A percentile compares a stretch with the other conserved stretches of the same genome.
These are phyloP conservation scores for Plantago elongata DNA, from an alignment of 257 asterid genomes.

Conservation along the genomic window DNA sequence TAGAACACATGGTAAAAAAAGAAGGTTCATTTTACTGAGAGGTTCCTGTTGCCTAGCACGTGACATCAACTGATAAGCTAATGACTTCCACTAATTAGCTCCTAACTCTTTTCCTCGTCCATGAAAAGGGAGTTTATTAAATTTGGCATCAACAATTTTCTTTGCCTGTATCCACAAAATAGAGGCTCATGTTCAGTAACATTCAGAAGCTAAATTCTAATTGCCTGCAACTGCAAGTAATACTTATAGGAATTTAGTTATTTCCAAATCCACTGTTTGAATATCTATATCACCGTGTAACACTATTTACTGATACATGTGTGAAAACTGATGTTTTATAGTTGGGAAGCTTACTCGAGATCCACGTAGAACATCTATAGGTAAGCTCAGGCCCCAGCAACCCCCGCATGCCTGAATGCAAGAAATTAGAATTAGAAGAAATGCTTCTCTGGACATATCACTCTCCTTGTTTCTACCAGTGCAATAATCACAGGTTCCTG, in stretches of 20 bases:
- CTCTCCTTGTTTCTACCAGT: constrained; percentile 58
- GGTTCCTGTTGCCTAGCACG: constrained; percentile 40
- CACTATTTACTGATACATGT: no score
- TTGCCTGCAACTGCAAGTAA: no score
- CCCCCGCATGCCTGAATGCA: constrained; percentile 81
- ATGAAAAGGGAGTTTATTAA: constrained; percentile 86
- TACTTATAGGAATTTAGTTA: neutral
- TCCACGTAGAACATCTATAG: constrained; percentile 91
- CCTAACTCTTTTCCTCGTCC: constrained; percentile 84
- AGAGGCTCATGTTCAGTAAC: constrained; percentile 3
- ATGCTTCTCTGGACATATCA: constrained; percentile 87
- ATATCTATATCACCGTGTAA: no score
- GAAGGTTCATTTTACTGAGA: constrained; percentile 1
- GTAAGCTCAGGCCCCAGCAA: constrained; percentile 86
- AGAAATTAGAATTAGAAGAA: constrained; percentile 81
- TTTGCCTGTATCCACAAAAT: constrained; percentile 53
- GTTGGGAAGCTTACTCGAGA: constrained; percentile 63
- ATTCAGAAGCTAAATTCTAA: no score
- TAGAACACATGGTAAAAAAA: neutral
- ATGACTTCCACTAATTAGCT: constrained; percentile 93
- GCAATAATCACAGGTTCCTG: constrained; percentile 93
- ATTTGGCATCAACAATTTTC: constrained; percentile 64
- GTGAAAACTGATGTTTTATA: no score
- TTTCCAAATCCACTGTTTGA: neutral
- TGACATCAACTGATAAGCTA: constrained; percentile 70